These are phyloP conservation scores for Tulasnella sp. DNA, from an alignment of 768 basidiomycete species.

Conservation along the genomic window DNA sequence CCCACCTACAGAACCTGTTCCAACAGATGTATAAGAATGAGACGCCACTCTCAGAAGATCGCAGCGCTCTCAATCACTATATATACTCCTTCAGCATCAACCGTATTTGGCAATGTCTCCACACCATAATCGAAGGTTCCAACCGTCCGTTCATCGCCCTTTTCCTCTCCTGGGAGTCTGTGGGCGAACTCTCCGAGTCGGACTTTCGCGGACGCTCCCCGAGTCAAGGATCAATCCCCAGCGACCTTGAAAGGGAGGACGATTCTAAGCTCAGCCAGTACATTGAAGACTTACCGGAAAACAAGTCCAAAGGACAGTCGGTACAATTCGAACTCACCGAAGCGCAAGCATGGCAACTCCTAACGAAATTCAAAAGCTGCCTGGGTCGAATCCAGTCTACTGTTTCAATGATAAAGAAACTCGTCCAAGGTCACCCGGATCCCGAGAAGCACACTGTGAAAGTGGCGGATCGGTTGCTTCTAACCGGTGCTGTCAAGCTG, in stretches of 20 bases:
- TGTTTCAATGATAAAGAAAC: not conserved
- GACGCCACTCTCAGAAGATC: not conserved
- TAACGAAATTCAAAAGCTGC: not conserved
- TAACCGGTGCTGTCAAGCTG: not conserved
- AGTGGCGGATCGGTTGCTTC: not conserved
- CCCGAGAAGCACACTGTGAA: not conserved
- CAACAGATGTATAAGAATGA: not conserved
- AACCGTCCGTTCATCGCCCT: not conserved
- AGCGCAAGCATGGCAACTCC: not conserved
- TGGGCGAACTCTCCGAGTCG: not conserved
- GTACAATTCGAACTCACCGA: not conserved
- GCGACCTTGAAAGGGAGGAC: not conserved
- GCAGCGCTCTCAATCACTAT: not conserved
- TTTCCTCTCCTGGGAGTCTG: not conserved
- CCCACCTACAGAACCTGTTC: not conserved
- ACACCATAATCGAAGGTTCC: not conserved
- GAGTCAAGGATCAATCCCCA: not conserved
- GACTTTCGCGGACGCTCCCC: not conserved
- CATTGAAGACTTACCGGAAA: not conserved
- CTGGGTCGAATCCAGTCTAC: not conserved
- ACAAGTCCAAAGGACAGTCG: not conserved
- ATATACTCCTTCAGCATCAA: not conserved
- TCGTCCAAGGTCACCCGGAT: not conserved
- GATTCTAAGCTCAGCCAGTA: not conserved
- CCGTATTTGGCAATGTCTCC: not conserved